Conservation (phyloP, 345 rosid species). For the Carallia pectinifolia region DNA sequence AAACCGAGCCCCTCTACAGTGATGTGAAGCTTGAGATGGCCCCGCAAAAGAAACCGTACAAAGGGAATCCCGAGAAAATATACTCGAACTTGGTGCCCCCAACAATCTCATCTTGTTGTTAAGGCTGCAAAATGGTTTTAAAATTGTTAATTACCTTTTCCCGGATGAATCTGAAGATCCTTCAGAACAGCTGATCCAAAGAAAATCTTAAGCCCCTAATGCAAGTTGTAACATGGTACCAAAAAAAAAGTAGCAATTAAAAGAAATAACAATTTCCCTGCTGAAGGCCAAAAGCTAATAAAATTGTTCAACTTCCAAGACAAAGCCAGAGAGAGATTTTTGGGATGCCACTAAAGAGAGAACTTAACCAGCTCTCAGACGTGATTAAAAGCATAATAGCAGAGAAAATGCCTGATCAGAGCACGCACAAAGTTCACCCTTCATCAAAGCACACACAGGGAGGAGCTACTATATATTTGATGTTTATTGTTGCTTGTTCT, state of each 20-base stretch:
- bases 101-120: conserved; percentile 44
- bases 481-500: too few relatives aligned
- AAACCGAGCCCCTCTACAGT: conserved; percentile 58
- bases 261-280: background rate
- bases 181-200: background rate
- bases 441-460: too few relatives aligned
- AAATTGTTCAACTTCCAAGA: background rate
- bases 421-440: too few relatives aligned
- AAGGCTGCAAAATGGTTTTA: conserved; percentile 31
- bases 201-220: background rate
- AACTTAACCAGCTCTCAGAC: too few relatives aligned
- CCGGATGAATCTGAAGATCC: background rate
- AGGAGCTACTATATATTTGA: too few relatives aligned
- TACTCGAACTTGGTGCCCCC: conserved; percentile 61
- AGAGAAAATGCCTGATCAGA: too few relatives aligned
- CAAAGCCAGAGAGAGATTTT: background rate
- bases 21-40: conserved; percentile 42
- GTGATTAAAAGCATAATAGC: too few relatives aligned
- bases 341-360: too few relatives aligned
- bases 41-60: conserved; percentile 45
- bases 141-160: conserved; percentile 7
- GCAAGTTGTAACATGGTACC: background rate
- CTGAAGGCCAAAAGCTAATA: background rate
- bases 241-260: background rate
- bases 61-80: conserved; percentile 59